These are phyloP conservation scores for Centaurea solstitialis DNA, from an alignment of 129 eudicot genomes.

Conservation along the genomic window DNA sequence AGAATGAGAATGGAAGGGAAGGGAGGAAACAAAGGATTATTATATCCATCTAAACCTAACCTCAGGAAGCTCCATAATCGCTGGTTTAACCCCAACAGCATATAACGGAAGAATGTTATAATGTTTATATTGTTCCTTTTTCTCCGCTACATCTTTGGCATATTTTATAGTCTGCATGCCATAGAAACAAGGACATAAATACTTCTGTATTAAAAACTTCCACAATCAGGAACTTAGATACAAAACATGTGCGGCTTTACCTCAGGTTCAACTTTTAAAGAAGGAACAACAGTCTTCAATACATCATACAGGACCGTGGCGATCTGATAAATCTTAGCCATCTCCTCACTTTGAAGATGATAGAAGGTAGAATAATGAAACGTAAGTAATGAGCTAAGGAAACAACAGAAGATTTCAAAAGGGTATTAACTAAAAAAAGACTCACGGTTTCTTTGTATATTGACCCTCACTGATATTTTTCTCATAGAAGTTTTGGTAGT, in stretches of 20 bases:
- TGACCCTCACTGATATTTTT: conserved; percentile 83
- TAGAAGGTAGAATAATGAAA: conserved; percentile 8
- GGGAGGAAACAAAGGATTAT: not conserved
- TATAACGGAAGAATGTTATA: conserved; percentile 91
- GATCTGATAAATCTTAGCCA: conserved; percentile 89
- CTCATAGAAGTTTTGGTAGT: conserved; percentile 70
- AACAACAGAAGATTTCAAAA: conserved; percentile 4
- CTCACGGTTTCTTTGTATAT: conserved; percentile 89
- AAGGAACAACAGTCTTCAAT: conserved; percentile 76
- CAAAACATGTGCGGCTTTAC: conserved; percentile 36
- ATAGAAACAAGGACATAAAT: not conserved
- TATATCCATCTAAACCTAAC: conserved; percentile 34
- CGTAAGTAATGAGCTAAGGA: not conserved
- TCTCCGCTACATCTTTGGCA: conserved; percentile 83
- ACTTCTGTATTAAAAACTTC: not conserved
- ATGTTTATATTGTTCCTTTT: conserved; percentile 69
- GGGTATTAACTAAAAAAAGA: conserved; percentile 15
- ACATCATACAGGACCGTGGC: conserved; percentile 94
- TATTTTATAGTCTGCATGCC: conserved; percentile 60
- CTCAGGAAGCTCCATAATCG: conserved; percentile 96
- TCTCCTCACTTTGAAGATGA: conserved; percentile 64
- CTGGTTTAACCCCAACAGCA: conserved; percentile 84
- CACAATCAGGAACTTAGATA: not conserved
- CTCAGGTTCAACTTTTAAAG: conserved; percentile 59
- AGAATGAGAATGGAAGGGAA: not conserved